A percentile compares a stretch with the other conserved stretches of the same genome.
Conservation (phyloP, 345 rosid genomes). For the Eucalyptus caleyi region DNA sequence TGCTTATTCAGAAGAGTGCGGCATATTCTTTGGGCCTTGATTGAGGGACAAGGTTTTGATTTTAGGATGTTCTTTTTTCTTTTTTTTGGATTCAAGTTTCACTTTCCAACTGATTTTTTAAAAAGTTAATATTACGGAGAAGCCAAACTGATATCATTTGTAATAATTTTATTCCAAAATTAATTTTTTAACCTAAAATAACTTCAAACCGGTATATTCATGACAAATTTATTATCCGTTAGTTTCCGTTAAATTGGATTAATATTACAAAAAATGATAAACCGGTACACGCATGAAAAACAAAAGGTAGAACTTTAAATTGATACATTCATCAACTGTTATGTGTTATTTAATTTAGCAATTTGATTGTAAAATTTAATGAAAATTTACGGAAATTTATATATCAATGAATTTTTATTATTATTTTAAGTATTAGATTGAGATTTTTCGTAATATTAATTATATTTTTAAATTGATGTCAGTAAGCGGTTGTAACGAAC, state of each 20-base stretch:
- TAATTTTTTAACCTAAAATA: no score
- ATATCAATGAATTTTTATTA: no score
- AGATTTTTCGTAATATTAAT: no score
- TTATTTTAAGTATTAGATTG: accelerated
- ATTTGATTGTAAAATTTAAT: no score
- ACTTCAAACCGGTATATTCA: accelerated
- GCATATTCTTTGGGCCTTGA: not conserved
- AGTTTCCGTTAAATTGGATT: accelerated
- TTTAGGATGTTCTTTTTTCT: not conserved
- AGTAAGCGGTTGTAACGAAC: accelerated
- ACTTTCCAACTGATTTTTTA: no score
- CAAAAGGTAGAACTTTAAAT: no score
- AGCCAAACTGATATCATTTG: no score
- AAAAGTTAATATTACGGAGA: no score
- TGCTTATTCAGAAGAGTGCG: not conserved
- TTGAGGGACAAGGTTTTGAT: not conserved
- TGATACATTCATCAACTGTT: accelerated
- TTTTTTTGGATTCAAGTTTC: not conserved
- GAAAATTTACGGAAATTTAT: accelerated
- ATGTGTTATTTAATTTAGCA: accelerated
- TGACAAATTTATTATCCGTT: accelerated
- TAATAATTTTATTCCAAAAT: no score
- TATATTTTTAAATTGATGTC: not conserved
- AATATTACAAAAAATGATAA: no score
- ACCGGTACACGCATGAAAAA: accelerated